A percentile compares a stretch with the other conserved stretches of the same genome.
Evolutionary conservation across 352 stramenopile genomes (phyloP).

Genomic region (Stramenopiles sp.): DNA sequence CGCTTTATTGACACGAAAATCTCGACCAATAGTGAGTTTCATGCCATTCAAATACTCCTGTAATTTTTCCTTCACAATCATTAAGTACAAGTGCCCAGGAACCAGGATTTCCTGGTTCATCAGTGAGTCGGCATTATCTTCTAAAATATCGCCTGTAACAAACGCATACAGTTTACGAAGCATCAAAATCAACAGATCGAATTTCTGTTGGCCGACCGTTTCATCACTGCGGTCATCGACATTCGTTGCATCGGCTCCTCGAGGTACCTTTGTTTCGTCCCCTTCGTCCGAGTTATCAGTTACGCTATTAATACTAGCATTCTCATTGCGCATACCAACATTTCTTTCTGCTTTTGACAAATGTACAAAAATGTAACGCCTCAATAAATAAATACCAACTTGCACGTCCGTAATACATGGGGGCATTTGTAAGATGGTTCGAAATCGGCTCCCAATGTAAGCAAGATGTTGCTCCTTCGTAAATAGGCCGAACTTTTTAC

Average conservation of each 20-base stretch:
- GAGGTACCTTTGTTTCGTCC: too few relatives aligned
- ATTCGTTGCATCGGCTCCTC: neutral
- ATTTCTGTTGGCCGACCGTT: neutral
- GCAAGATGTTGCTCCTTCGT: conserved; percentile 48
- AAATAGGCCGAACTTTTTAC: conserved; percentile 72
- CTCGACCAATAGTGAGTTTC: neutral
- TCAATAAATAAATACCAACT: conserved; percentile 58
- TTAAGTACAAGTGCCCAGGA: conserved; percentile 47
- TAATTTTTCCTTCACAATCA: conserved; percentile 97
- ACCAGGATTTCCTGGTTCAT: conserved; percentile 93
- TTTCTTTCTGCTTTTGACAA: conserved; percentile 32
- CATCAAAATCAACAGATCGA: neutral
- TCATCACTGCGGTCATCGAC: neutral
- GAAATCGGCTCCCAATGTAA: conserved; percentile 90
- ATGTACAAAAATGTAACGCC: conserved; percentile 91
- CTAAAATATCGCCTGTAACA: conserved; percentile 66
- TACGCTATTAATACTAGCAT: too few relatives aligned
- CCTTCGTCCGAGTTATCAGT: too few relatives aligned
- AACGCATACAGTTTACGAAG: conserved; percentile 84
- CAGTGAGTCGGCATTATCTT: conserved; percentile 94
- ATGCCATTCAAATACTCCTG: conserved; percentile 41
- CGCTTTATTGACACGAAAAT: neutral
- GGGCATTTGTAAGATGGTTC: conserved; percentile 58
- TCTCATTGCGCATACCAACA: too few relatives aligned
- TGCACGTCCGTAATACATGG: conserved; percentile 63